A percentile compares a stretch with the other conserved stretches of the same genome.
These are phyloP conservation scores for Xylaria arbuscula DNA, from an alignment of 2,329 filamentous ascomycete genomes.

Conservation along the genomic window DNA sequence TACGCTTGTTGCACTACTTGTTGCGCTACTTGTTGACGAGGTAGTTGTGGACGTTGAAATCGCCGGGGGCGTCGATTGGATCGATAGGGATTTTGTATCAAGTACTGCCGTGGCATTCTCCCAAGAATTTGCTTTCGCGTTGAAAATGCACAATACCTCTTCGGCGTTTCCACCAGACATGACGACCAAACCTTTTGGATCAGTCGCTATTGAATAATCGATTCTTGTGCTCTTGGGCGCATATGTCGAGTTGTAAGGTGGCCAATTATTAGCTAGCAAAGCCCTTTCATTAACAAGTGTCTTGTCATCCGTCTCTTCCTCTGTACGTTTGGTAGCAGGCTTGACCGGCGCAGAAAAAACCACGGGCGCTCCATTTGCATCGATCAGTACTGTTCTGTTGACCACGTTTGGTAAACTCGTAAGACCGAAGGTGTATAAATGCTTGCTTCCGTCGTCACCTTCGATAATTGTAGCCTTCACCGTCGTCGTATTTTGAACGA, in stretches of 20 bases:
- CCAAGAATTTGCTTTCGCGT: constrained; percentile 81
- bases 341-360: constrained; percentile 58
- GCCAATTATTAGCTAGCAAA: constrained; percentile 74
- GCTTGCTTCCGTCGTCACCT: constrained; percentile 80
- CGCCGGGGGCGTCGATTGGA: constrained; percentile 49
- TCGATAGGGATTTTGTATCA: constrained; percentile 54
- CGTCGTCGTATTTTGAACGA: constrained; percentile 67
- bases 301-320: constrained; percentile 33
- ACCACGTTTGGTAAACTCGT: constrained; percentile 79
- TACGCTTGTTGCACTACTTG: constrained; percentile 36
- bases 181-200: constrained; percentile 73
- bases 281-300: constrained; percentile 50
- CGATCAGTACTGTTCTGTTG: constrained; percentile 73
- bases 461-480: constrained; percentile 73
- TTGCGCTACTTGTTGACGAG: too few relatives aligned
- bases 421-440: constrained; percentile 82
- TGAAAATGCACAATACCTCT: constrained; percentile 79
- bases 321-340: constrained; percentile 38
- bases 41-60: constrained; percentile 49
- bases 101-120: constrained; percentile 75
- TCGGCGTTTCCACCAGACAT: constrained; percentile 79
- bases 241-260: constrained; percentile 78
- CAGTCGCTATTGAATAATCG: constrained; percentile 79
- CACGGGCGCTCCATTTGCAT: constrained; percentile 67
- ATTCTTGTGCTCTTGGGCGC: constrained; percentile 73